Evolutionary conservation across 2,329 filamentous ascomycete species (phyloP).

Genomic region (Aotearoamyces nothofagi): DNA sequence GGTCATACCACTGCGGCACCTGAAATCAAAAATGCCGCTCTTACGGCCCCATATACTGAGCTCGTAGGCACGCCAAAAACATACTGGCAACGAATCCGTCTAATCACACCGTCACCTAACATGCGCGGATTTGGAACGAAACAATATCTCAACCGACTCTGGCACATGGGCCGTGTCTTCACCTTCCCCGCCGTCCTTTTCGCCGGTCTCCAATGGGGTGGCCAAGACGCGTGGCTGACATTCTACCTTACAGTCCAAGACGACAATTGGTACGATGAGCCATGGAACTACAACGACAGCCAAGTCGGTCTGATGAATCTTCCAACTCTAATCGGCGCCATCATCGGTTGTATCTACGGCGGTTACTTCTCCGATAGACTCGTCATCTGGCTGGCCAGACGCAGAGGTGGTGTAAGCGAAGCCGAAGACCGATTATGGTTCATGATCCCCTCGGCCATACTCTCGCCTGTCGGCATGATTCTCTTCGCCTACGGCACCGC

Average conservation of each 20-base stretch:
- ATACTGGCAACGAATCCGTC: slow-evolving; percentile 37
- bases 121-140: slow-evolving; percentile 34
- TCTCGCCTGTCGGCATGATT: slow-evolving; percentile 23
- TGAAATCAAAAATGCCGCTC: no score
- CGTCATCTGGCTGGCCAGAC: slow-evolving; percentile 27
- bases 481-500: slow-evolving; percentile 24
- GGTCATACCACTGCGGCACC: no score
- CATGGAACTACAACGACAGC: slow-evolving; percentile 38
- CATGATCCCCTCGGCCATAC: slow-evolving; percentile 18
- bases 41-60: no score
- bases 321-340: slow-evolving; percentile 35
- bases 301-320: slow-evolving; percentile 42
- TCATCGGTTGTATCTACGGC: slow-evolving; percentile 40
- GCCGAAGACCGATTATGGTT: slow-evolving; percentile 24
- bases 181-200: slow-evolving; percentile 41
- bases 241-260: slow-evolving; percentile 44
- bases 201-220: slow-evolving; percentile 41
- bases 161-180: slow-evolving; percentile 40
- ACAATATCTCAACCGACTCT: slow-evolving; percentile 36
- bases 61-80: slow-evolving; percentile 26
- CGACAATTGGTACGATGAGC: slow-evolving; percentile 34
- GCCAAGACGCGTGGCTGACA: slow-evolving; percentile 42
- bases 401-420: slow-evolving; percentile 20
- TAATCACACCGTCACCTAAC: slow-evolving; percentile 40
- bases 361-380: slow-evolving; percentile 41